Conservation (phyloP, 148 eudicot species). For the Linanthus parryae region DNA sequence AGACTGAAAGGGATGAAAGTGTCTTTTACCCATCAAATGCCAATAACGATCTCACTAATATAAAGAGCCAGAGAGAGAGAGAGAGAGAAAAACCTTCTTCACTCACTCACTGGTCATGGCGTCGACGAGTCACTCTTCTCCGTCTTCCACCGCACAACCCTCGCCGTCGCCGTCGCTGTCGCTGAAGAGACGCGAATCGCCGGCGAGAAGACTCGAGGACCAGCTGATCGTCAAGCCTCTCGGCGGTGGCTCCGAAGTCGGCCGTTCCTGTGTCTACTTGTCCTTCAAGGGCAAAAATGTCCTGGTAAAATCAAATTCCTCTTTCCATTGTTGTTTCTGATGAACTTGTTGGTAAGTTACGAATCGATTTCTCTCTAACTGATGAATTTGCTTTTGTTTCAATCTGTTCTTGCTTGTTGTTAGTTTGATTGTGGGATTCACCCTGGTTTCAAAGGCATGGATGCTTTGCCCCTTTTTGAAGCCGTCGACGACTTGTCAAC, state of each 20-base stretch:
- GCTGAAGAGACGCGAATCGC: slow-evolving; percentile 45
- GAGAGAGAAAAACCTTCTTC: too few species aligned
- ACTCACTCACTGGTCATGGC: background rate
- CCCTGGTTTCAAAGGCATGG: slow-evolving; percentile 93
- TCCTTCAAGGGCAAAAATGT: slow-evolving; percentile 75
- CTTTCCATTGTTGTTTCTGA: too few species aligned
- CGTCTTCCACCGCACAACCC: slow-evolving; percentile 35
- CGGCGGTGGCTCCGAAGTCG: slow-evolving; percentile 92
- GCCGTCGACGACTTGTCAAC: slow-evolving; percentile 87
- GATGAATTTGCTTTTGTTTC: background rate
- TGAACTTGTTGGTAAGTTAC: too few species aligned
- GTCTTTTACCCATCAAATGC: too few species aligned
- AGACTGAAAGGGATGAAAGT: too few species aligned
- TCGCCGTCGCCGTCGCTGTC: slow-evolving; percentile 47
- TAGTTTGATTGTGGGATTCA: slow-evolving; percentile 98
- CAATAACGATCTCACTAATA: too few species aligned
- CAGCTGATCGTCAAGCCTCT: slow-evolving; percentile 69
- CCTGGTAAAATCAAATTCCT: slow-evolving; percentile 30
- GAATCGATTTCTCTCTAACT: background rate
- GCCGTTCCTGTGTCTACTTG: slow-evolving; percentile 81
- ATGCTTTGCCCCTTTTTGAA: slow-evolving; percentile 92
- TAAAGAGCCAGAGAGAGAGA: too few species aligned
- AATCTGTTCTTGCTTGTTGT: background rate
- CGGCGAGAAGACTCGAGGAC: slow-evolving; percentile 56
- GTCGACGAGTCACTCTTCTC: background rate